Percentiles rank a stretch among this genome's conserved stretches.
Conservation (phyloP, 208 protist species). For the Trypanosoma vivax region DNA sequence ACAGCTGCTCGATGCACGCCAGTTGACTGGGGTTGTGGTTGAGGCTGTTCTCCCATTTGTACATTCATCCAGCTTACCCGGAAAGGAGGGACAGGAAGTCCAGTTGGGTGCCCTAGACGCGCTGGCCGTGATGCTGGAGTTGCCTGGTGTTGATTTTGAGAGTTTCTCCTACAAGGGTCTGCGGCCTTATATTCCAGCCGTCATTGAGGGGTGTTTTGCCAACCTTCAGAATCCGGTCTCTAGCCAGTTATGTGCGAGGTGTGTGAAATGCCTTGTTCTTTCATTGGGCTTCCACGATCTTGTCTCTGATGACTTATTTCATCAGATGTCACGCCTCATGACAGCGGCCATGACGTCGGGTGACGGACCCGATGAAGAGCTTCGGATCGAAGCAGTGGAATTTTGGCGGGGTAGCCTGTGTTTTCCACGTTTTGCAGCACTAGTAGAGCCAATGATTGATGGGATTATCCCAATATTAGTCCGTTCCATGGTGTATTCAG, state of each 20-base stretch:
- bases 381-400: slow-evolving; percentile 77
- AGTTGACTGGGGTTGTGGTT: slow-evolving; percentile 48
- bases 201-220: slow-evolving; percentile 62
- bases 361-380: slow-evolving; percentile 37
- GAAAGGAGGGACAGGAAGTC: slow-evolving; percentile 27
- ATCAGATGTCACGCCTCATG: slow-evolving; percentile 51
- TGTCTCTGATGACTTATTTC: slow-evolving; percentile 52
- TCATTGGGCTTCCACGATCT: slow-evolving; percentile 53
- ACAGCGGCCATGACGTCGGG: slow-evolving; percentile 35
- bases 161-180: slow-evolving; percentile 51
- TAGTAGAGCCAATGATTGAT: slow-evolving; percentile 39
- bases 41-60: slow-evolving; percentile 38
- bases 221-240: slow-evolving; percentile 48
- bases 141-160: slow-evolving; percentile 47
- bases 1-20: slow-evolving; percentile 43
- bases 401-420: slow-evolving; percentile 76
- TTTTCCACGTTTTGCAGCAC: slow-evolving; percentile 64
- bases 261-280: slow-evolving; percentile 61
- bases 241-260: slow-evolving; percentile 34
- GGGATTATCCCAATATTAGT: slow-evolving; percentile 78
- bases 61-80: slow-evolving; percentile 6
- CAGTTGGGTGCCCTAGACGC: slow-evolving; percentile 57
- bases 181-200: slow-evolving; percentile 27
- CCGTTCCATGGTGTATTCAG: slow-evolving; percentile 85
- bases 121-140: slow-evolving; percentile 49